Base-by-base conservation (phyloP, 192 early-diverging fungal species). In the Pilaira anomala region DNA sequence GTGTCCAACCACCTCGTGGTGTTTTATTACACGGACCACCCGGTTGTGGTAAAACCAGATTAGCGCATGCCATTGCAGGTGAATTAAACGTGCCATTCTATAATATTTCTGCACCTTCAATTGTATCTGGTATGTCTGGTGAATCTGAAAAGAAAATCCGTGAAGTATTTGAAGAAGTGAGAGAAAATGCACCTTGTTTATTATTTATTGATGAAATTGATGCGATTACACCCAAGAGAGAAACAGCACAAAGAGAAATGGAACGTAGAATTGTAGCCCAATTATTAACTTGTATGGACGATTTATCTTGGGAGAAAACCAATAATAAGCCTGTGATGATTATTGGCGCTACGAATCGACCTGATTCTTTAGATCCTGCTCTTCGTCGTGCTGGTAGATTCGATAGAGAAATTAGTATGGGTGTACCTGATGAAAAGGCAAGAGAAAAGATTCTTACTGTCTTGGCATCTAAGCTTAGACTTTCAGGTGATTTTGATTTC, bases 141-240 rank as follows among this genome's bases (percentile, higher is more conserved):
- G 97, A 98, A 75, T 94, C 92, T 6, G 97, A 98, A 73, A 97
- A 98, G 72, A 97, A 97, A 78, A 88, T 98, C 24, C 84, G 97
- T 28, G 97, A 97, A 66, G 83, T 98, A 0, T 98, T 98, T 83
- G 93, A 95, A n/a, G 93, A 98, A 67, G 96, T 95, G 3, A 91
- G 83, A 55, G 87, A 55, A 13, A 62, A 63, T 36, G 74, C 74
- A 22, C 74, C 74, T 14, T 76, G 74, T 60, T 42, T 99, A 57
- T 91, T 99, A 62, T 99, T 99, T 52, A 99, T 99, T 73, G 97
- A 99, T 73, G 97, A 99, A 69, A 94, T 99, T 62, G 97, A 99
- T 73, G 90, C 97, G 24, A 99, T 99, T 71, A 94, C 97, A 8
- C 97, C 97, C 66, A 99, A 99, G 86, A 88, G 97, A 78, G 97